Conservation (phyloP, 2,329 filamentous ascomycete genomes). For the Aspergillus sp. region DNA sequence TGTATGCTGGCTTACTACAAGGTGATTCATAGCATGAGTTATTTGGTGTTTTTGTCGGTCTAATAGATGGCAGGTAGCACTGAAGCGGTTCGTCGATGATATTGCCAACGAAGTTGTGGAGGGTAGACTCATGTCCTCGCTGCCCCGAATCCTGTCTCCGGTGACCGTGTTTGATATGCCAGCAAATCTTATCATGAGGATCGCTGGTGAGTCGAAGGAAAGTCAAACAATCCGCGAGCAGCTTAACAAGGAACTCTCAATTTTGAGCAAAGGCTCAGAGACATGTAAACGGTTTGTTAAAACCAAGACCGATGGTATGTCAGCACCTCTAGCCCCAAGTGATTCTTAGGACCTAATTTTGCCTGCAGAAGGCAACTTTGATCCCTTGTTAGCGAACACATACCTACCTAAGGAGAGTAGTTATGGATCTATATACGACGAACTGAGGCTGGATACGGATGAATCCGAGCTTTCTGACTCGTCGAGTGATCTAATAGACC, state of each 20-base stretch:
- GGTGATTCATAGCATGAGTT: neutral
- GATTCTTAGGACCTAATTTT: neutral
- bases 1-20: constrained; percentile 44
- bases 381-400: neutral
- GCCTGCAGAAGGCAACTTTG: neutral
- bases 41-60: neutral
- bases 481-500: neutral
- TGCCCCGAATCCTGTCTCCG: too few species aligned
- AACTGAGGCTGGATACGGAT: too few species aligned
- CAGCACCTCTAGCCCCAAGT: neutral
- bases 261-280: too few species aligned
- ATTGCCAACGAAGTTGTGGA: constrained; percentile 9
- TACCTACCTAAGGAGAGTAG: too few species aligned
- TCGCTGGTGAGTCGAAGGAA: too few species aligned
- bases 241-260: too few species aligned
- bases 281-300: too few species aligned
- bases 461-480: neutral
- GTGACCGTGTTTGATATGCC: too few species aligned
- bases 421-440: too few species aligned
- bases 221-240: too few species aligned
- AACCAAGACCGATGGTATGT: neutral
- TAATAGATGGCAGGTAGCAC: constrained; percentile 8
- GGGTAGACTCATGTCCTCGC: neutral
- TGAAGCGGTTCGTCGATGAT: constrained; percentile 12
- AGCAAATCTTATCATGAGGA: too few species aligned